Base-by-base conservation (phyloP, 768 basidiomycete species). In the Leccinellum rugosiceps region DNA sequence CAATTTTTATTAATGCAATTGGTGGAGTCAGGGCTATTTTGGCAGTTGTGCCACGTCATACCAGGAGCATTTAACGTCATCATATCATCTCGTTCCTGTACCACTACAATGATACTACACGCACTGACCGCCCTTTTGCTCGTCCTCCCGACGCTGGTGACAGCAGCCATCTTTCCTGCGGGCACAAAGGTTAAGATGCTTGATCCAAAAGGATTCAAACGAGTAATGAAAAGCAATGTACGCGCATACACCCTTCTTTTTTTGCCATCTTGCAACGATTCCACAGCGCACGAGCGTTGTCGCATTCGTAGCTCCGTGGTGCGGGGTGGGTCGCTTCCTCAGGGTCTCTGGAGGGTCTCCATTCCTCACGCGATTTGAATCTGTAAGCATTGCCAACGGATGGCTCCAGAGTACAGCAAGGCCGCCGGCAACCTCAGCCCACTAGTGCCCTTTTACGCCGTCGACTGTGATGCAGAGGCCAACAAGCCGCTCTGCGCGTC, bases 291-390 rank as follows among this genome's bases (percentile, higher is more conserved):
- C 91, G 31, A 83, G 79, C 59, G 72, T 94, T 67, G 87, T 96
- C 17, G 94, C 92, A 2, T 97, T 95, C 68, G 88, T 94, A 13
- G 94, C 94, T n/a, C 90, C 93, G 4, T 96, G 94, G 94, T 94
- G 90, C 67, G 90, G 89, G 62, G 89, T 91, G 71, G 69, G 88
- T 62, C 35, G 32, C n/a, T 41, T 41, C n/a, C n/a, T n/a, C 35
- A n/a, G 35, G 3, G 32, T 32, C 32, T 41, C 38, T 41, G 4
- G 38, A n/a, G n/a, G n/a, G n/a, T n/a, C 9, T 4, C 17, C 38
- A n/a, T 41, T 41, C 38, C 38, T 41, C 9, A 41, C n/a, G 38
- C n/a, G 38, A 1, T n/a, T n/a, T n/a, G 38, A 41, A 41, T 10
- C 44, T 2, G 8, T 25, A 23, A 68, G 86, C 90, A 97, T 67